Conservation (phyloP, 129 eudicot genomes). For the Centaurea solstitialis region DNA sequence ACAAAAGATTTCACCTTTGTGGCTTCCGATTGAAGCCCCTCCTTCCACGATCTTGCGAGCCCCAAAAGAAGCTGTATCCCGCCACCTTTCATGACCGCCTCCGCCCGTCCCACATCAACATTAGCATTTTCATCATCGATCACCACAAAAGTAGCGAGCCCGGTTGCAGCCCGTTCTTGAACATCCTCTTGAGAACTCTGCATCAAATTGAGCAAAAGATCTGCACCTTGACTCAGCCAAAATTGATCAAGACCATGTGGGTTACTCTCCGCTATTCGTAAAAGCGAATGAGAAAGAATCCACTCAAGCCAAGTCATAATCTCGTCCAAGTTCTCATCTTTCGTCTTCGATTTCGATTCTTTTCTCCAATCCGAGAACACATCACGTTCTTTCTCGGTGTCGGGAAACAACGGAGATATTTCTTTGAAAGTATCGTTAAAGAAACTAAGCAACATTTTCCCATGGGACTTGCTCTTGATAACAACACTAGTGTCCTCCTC, state of each 20-base stretch:
- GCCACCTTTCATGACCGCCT: conserved; percentile 88
- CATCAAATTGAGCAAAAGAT: conserved; percentile 69
- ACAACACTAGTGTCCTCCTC: conserved; percentile 70
- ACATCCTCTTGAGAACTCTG: conserved; percentile 95
- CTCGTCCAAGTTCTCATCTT: conserved; percentile 56
- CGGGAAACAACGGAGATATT: conserved; percentile 59
- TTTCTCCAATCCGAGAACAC: conserved; percentile 73
- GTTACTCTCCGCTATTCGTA: conserved; percentile 89
- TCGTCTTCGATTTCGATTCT: conserved; percentile 29
- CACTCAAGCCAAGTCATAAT: conserved; percentile 89
- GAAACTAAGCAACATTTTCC: conserved; percentile 67
- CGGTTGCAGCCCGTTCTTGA: conserved; percentile 92
- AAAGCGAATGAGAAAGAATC: conserved; percentile 76
- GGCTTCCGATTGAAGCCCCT: conserved; percentile 93
- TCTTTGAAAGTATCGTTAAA: conserved; percentile 66
- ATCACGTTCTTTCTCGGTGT: conserved; percentile 52
- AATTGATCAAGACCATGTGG: conserved; percentile 80
- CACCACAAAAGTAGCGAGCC: conserved; percentile 93
- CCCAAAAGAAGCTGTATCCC: conserved; percentile 83
- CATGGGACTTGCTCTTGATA: conserved; percentile 53
- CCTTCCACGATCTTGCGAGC: conserved; percentile 89
- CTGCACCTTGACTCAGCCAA: conserved; percentile 91
- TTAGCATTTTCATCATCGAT: conserved; percentile 92
- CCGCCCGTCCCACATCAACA: conserved; percentile 83
- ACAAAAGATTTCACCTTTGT: conserved; percentile 65